Evolutionary conservation across 345 rosid genomes (phyloP), one percentile per base, ranked within the genome.

Genomic region (Fremontodendron californicum): DNA sequence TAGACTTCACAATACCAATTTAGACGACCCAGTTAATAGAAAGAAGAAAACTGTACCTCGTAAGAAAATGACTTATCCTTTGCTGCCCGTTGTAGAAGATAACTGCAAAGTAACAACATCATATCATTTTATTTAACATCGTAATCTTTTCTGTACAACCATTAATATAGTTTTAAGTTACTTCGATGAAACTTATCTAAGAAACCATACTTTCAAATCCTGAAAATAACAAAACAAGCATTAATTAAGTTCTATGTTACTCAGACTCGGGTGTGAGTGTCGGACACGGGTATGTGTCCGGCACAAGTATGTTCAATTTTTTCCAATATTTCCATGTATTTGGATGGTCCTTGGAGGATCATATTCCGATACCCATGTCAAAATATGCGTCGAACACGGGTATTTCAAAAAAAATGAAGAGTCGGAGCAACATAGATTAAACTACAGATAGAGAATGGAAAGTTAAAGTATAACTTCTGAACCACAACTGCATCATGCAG

Each of bases 51-150:
- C 39, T 51, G 10, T 79, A 94, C 99, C 99, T 96, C 99, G 51
- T 86, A 96, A 77, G 98, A 85, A 90, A 96, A 94, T 69, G 87
- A 86, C 72, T 90, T 88, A 84, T 96, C 97, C 82, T 91, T 88
- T 79, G 88, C 85, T 0, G 90, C 93, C 66, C 97, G 96, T 66
- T 83, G 82, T 79, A 85, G 90, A 79, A 96, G 97, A 83, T 92
- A 96, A 85, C 99, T 96, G 82, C 84, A 92, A 74, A 83, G 63
- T 25, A 78, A 79, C 77, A 82, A 74, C 31, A 74, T 35, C 16
- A 21, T 5, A 75, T 70, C 48, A 78, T 71, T 71, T 7, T 54
- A 58, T 40, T 55, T 64, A 60, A 55, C 23, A 76, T 21, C 37
- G 16, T 27, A 37, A 71, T 5, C n/a, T 65, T 74, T 40, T 58